Base-by-base conservation (phyloP, 164 flowering plant species). In the Kalanchoe fedtschenkoi region DNA sequence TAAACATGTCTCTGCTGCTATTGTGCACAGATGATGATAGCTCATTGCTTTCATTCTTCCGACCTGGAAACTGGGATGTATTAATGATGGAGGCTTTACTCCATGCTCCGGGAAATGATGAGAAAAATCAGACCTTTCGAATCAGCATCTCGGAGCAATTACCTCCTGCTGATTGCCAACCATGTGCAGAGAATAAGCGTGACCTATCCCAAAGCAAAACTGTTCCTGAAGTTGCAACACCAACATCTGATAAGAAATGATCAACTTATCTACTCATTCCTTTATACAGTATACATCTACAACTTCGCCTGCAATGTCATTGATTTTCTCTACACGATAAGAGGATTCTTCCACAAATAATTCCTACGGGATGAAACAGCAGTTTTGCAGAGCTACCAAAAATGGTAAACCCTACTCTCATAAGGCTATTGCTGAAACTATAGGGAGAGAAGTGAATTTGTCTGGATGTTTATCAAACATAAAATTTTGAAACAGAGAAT, bases 21-120 rank as follows among this genome's bases (percentile, higher is more conserved):
- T 3, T 47, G 54, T 51, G 5, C 21, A 4, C 22, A 51, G 56
- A 51, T 24, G 56, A 26, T 24, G 32, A 51, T 15, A 74, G 75
- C 43, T 26, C 68, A 5, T 83, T 81, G 96, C 53, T 72, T 60
- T 76, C 88, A 55, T 70, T 60, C 71, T 60, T 89, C 34, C 64
- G 77, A 35, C 77, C 77, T 11, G 80, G 75, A 30, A 91, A 89
- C 58, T 89, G 91, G 89, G 88, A 89, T 28, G 85, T 92, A 42
- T 80, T 87, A 19, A 74, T 87, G 13, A 81, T 92, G 90, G 96
- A 92, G 35, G 91, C 96, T 41, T 81, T 85, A 13, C 78, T 92
- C 53, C 85, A 83, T 70, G 75, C 82, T 64, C 96, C 96, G 56
- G 80, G 43, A 47, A 83, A 87, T 71, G 91, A 87, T 54, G 88